Evolutionary conservation across 148 eudicot genomes (phyloP).

Genomic region (Spergularia bocconei): DNA sequence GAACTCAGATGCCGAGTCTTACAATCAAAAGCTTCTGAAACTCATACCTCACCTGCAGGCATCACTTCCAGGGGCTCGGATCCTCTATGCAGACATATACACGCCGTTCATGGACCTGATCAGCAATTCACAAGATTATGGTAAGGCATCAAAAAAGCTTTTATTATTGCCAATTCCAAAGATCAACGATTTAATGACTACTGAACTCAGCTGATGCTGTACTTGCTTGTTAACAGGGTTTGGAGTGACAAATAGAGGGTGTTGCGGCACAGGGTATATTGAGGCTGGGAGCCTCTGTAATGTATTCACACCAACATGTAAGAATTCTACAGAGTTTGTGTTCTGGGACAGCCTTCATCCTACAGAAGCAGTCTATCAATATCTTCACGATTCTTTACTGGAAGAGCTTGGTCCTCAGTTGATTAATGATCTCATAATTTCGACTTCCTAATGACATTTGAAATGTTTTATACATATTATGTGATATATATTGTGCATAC

Average conservation of each 20-base stretch:
- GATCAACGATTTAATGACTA: background rate
- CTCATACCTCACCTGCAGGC: slow-evolving; percentile 33
- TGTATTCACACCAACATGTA: slow-evolving; percentile 40
- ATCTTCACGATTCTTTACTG: slow-evolving; percentile 31
- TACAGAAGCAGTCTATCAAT: slow-evolving; percentile 35
- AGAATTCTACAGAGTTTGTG: slow-evolving; percentile 36
- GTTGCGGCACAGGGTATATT: slow-evolving; percentile 61
- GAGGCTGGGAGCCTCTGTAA: slow-evolving; percentile 50
- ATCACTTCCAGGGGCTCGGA: slow-evolving; percentile 39
- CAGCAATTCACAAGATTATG: slow-evolving; percentile 36
- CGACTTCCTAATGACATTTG: background rate
- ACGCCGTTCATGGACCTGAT: slow-evolving; percentile 38
- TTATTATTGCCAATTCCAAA: too few relatives aligned
- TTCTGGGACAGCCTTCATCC: slow-evolving; percentile 66
- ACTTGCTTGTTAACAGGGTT: slow-evolving; percentile 37
- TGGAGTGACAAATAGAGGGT: slow-evolving; percentile 40
- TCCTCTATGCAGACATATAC: slow-evolving; percentile 47
- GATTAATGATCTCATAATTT: slow-evolving; percentile 11
- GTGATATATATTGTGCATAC: too few relatives aligned
- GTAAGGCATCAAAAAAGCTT: slow-evolving; percentile 19
- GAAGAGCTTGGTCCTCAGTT: slow-evolving; percentile 31
- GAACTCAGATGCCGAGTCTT: slow-evolving; percentile 38
- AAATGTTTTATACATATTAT: too few relatives aligned
- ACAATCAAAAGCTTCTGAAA: slow-evolving; percentile 40
- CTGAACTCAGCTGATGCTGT: slow-evolving; percentile 12